Base-by-base conservation (phyloP, 495 filamentous ascomycete genomes). In the Penicillium desertorum region DNA sequence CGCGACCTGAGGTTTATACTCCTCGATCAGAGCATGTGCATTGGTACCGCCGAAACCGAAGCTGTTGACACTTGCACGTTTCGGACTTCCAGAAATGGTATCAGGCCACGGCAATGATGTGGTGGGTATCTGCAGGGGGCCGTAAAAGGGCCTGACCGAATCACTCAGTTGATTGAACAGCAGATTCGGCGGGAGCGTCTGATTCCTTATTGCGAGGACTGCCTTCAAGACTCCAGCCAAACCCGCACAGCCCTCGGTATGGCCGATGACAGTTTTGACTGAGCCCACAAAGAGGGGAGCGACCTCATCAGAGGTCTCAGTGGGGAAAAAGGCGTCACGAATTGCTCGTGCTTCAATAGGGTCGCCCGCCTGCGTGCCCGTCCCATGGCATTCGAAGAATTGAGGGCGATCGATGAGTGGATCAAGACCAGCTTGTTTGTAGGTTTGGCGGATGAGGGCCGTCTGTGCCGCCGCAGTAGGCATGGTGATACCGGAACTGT, bases 201-300 rank as follows among this genome's bases (percentile, higher is more conserved):
- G 59, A 34, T 84, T 63, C 56, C 76, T 70, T 39, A 88, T 65
- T 4, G 77, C 74, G 17, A 80, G 58, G 0, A 77, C 71, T 0
- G 52, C 57, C 41, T 69, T 68, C 4, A 73, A 34, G 1, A 75
- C 16, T 8, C 63, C 60, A 14, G 71, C 71, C 0, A 77, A 49
- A 4, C 66, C 70, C 0, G 71, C 73, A 1, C 54, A 45, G 9
- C 43, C 68, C 51, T 85, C 83, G 0, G 76, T 80, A 58, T 85
- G 82, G 16, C 84, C 83, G 50, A 85, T 71, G 2, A 84, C 66
- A 0, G 80, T 83, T 61, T 87, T 86, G 46, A 86, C 70, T 0
- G 79, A 82, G 0, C 82, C 81, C 6, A 83, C 79, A 17, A 60
- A 61, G 9, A 72, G 45, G 7, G 12, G 14, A 27, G 25, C 25